These are phyloP conservation scores for Cryphonectria naterciae DNA, from an alignment of 2,329 filamentous ascomycete species.

Conservation along the genomic window DNA sequence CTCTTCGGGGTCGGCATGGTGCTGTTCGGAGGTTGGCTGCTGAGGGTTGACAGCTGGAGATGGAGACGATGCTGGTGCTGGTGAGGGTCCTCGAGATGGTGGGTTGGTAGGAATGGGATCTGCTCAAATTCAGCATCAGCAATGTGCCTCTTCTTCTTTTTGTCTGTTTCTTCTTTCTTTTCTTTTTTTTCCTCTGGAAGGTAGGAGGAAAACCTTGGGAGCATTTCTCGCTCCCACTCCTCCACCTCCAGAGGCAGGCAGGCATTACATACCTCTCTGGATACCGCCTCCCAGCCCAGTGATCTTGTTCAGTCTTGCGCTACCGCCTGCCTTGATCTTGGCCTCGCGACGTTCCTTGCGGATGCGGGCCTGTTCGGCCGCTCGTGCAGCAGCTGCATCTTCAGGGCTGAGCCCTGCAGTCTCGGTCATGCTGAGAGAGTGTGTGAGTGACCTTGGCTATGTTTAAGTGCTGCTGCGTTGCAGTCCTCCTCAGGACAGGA, in stretches of 20 bases:
- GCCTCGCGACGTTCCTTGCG: conserved; percentile 80
- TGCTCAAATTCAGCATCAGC: conserved; percentile 3
- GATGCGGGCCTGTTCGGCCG: conserved; percentile 69
- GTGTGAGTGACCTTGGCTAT: not conserved
- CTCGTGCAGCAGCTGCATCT: conserved; percentile 54
- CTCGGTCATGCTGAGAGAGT: conserved; percentile 45
- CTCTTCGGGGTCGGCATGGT: conserved; percentile 70
- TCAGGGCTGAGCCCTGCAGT: conserved; percentile 42
- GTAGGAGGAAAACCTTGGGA: no score
- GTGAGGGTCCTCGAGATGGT: conserved; percentile 38
- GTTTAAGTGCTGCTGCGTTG: not conserved
- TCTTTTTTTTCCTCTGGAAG: no score
- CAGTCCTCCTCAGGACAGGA: not conserved
- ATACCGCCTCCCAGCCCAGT: conserved; percentile 68
- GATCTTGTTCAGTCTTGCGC: conserved; percentile 73
- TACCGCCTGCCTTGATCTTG: conserved; percentile 74
- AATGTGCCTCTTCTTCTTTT: not conserved
- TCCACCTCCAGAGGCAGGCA: conserved; percentile 22
- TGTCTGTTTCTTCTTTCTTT: not conserved
- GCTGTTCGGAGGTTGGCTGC: conserved; percentile 39
- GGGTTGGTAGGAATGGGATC: conserved; percentile 23
- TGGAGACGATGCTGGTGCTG: conserved; percentile 37
- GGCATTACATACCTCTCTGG: conserved; percentile 44
- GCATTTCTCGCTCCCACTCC: not conserved
- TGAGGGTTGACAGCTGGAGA: conserved; percentile 38